Base-by-base conservation (phyloP, 2,329 filamentous ascomycete species). In the Aspergillus sp. region DNA sequence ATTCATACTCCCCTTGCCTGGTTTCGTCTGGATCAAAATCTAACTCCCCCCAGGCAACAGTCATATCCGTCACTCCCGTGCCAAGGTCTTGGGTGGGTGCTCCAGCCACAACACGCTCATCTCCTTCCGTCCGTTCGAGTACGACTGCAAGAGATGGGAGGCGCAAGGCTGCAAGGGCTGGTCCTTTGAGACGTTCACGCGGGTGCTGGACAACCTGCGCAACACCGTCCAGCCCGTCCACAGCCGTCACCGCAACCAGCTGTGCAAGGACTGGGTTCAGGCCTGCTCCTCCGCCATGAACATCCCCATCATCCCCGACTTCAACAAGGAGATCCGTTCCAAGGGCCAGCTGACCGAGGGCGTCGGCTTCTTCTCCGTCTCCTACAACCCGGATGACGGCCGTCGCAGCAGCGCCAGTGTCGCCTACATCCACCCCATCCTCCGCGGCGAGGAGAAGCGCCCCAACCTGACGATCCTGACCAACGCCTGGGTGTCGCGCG, bases 21-120 rank as follows among this genome's bases (percentile, higher is more conserved):
- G 21, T 23, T 23, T 6, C 6, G 21, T 23, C 6, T 23, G 25
- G 4, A 29, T 7, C 17, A 13, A n/a, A n/a, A 21, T 32, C n/a
- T 45, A 25, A 32, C 31, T 6, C 25, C 14, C 11, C n/a, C n/a
- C 23, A 83, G 90, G 91, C 68, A 96, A 96, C 79, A 94, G 89
- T 52, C 83, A 91, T 76, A 96, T 96, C 76, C 86, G 91, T 59
- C 91, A 96, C 78, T 95, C 91, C 13, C 87, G 91, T 57, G 91
- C 91, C 58, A 96, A 96, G 79, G 91, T 96, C 36, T 82, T 96
- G 25, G 91, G 91, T 62, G 91, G 91, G 61, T 96, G 91, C 80
- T 95, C 91, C 42, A 93, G 88, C 54, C 91, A 96, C 81, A 96
- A 96, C 76, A 96, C 91, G 17, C 80, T 96, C 64, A 96, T 96